Conservation (phyloP, 345 rosid genomes). For the Jatropha curcas region DNA sequence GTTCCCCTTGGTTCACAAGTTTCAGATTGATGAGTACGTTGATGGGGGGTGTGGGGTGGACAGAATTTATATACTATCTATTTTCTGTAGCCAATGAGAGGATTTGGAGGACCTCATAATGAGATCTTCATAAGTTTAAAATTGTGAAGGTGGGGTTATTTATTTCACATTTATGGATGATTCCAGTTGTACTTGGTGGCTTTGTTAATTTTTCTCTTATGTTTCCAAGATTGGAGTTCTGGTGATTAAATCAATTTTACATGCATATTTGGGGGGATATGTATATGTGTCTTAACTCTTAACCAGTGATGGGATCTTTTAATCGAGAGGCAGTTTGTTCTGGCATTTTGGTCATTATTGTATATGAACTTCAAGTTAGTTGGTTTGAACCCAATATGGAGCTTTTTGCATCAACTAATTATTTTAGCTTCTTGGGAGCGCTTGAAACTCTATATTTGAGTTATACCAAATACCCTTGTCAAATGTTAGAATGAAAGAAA, state of each 20-base stretch:
- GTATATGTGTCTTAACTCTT: neutral
- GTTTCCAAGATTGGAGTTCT: neutral
- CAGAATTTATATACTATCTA: neutral
- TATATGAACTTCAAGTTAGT: neutral
- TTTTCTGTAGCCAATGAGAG: neutral
- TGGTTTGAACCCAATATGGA: neutral
- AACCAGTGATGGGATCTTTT: neutral
- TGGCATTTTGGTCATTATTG: too few species aligned
- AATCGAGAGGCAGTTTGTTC: neutral
- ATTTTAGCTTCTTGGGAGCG: neutral
- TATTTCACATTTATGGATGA: neutral
- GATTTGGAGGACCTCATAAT: neutral
- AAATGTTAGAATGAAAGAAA: neutral
- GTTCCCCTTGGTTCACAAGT: neutral
- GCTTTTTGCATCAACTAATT: neutral
- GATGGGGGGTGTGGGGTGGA: too few species aligned
- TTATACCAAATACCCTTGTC: neutral
- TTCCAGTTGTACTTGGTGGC: neutral
- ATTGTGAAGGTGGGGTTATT: neutral
- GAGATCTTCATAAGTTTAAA: neutral
- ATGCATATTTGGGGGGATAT: neutral
- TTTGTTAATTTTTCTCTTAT: neutral
- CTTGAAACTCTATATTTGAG: neutral
- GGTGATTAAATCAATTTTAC: neutral
- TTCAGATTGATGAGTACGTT: neutral